Base-by-base conservation (phyloP, 495 filamentous ascomycete species). In the Penicillium samsonianum region DNA sequence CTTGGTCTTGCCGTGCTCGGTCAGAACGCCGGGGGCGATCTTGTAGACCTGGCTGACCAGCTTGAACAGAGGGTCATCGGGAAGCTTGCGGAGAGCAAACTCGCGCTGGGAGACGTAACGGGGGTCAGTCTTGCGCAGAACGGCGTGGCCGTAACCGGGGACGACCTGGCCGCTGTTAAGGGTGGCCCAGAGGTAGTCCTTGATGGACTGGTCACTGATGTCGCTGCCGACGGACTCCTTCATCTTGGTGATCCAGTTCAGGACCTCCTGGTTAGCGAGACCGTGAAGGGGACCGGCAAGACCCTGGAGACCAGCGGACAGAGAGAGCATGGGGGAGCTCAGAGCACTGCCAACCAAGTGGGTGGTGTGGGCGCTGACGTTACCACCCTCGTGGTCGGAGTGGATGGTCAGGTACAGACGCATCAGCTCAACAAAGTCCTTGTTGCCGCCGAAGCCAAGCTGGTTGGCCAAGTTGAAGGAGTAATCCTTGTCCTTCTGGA, bases 1-100 rank as follows among this genome's bases (percentile, higher is more conserved):
- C 88, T 95, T 95, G 77, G 91, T 96, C 90, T 98, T 98, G 78
- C 94, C 94, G 81, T 98, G 94, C 84, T 98, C 93, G 58, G 95
- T 98, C 65, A 98, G 80, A 57, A 98, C 94, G 69, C 89, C 90
- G 60, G 94, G 95, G 54, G 94, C 94, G 71, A 98, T 97, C 88
- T 98, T 97, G 87, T 96, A 97, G 63, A 98, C 93, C 80, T 97
- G 92, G 84, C 87, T 91, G 80, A 98, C 94, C 55, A 98, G 87
- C 84, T 98, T 89, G 90, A 96, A 98, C 91, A 98, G 96, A 62
- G 91, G 90, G 81, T 96, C 92, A 73, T 94, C 83, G 67, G 92
- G 90, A 71, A 97, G 89, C 73, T 93, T 86, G 80, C 86, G 87
- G 64, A 90, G 90, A 52, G 94, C 94, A 65, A 98, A 98, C 66